Conservation (phyloP, 345 rosid genomes). For the Pseudoturritis turrita region DNA sequence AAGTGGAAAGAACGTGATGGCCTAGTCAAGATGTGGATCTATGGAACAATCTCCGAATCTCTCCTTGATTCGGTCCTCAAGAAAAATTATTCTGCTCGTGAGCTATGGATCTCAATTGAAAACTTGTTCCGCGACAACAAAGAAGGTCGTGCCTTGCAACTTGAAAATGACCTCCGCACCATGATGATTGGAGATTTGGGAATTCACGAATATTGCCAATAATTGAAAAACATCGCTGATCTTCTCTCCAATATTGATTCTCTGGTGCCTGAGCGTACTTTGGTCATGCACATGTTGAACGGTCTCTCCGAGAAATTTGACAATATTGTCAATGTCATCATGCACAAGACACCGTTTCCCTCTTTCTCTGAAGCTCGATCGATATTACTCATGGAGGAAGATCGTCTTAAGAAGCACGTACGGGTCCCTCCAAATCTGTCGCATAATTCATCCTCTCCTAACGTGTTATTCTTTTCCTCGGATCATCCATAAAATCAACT, state of each 20-base stretch:
- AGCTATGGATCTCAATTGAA: fast-evolving
- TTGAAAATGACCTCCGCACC: neutral
- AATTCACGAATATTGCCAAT: neutral
- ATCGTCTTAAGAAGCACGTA: neutral
- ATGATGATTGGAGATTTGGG: neutral
- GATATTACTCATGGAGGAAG: neutral
- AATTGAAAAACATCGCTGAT: neutral
- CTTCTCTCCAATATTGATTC: neutral
- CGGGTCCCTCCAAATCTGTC: too few species aligned
- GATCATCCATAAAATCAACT: too few species aligned
- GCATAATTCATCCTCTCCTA: too few species aligned
- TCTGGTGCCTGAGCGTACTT: fast-evolving
- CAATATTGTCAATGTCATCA: neutral
- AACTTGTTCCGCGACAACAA: neutral
- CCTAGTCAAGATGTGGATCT: neutral
- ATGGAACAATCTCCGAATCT: neutral
- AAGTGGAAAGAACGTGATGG: neutral
- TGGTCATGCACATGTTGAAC: neutral
- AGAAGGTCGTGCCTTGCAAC: neutral
- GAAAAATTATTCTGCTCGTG: neutral
- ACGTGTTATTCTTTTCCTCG: too few species aligned
- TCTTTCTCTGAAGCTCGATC: neutral
- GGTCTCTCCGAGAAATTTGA: neutral
- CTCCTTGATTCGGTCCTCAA: neutral
- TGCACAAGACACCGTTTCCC: neutral